A percentile compares a stretch with the other conserved stretches of the same genome.
phyloP scores from a whole-genome alignment of 768 basidiomycete species.

The Stropharia rugosoannulata region DNA sequence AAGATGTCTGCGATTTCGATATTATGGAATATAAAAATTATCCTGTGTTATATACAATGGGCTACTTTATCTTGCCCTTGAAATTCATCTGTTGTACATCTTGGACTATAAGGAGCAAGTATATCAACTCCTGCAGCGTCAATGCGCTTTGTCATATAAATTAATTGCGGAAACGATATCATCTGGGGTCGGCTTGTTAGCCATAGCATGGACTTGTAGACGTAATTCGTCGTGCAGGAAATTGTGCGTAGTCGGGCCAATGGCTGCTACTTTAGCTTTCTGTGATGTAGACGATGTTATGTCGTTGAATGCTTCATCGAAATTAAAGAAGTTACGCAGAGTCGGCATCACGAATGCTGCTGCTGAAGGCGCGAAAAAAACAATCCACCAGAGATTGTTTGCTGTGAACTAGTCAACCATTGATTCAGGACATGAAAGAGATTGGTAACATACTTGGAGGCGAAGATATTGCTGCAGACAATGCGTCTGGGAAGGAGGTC shows the following conservation, averaged over 20 bases:
- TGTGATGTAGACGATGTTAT: background rate
- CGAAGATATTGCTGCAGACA: constrained; percentile 32
- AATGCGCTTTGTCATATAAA: background rate
- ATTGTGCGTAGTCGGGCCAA: constrained; percentile 64
- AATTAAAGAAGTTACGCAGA: constrained; percentile 42
- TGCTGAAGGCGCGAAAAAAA: constrained; percentile 75
- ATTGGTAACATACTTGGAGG: constrained; percentile 19
- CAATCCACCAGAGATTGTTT: constrained; percentile 57
- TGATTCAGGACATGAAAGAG: background rate
- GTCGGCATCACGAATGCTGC: constrained; percentile 56
- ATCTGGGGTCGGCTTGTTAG: constrained; percentile 57
- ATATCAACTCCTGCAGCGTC: no score
- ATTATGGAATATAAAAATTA: no score
- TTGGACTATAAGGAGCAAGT: no score
- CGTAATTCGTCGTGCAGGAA: constrained; percentile 46
- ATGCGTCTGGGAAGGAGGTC: constrained; percentile 42
- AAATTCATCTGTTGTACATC: no score
- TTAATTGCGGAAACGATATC: constrained; percentile 38
- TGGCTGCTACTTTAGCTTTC: constrained; percentile 49
- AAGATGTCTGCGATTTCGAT: no score
- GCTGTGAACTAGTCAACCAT: constrained; percentile 11
- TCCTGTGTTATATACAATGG: no score
- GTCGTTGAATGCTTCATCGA: constrained; percentile 20
- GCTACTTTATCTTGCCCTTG: no score
- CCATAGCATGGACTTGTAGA: constrained; percentile 52